Percentiles rank a stretch among this genome's conserved stretches.
Evolutionary conservation across 1,284 basidiomycete species (phyloP).

Genomic region (Caloboletus inedulis): DNA sequence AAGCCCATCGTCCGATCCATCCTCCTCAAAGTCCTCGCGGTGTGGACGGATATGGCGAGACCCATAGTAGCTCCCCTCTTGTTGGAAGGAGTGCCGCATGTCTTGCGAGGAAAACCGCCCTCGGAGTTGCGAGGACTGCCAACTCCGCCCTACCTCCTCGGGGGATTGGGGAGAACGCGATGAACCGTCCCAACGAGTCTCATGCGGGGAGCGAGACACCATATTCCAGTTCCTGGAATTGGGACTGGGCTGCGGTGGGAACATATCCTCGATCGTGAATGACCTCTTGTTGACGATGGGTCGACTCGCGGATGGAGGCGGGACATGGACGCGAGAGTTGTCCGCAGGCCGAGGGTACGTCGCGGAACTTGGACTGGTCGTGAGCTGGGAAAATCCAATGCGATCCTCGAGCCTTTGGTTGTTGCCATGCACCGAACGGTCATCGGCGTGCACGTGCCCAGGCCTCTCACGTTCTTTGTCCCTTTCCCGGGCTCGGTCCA

Average conservation of each 20-base stretch:
- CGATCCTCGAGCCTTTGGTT: conserved; percentile 19
- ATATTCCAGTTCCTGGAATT: conserved; percentile 22
- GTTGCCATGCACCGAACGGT: conserved; percentile 22
- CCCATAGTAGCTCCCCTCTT: conserved; percentile 15
- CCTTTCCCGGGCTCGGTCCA: conserved; percentile 25
- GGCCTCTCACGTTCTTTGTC: conserved; percentile 20
- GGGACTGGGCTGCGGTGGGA: conserved; percentile 22
- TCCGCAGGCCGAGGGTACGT: conserved; percentile 17
- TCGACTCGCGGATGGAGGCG: conserved; percentile 32
- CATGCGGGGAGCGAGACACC: conserved; percentile 26
- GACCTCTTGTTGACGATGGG: conserved; percentile 31
- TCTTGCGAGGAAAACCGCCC: conserved; percentile 30
- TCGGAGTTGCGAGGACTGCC: conserved; percentile 29
- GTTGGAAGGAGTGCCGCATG: conserved; percentile 27
- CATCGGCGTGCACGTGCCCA: conserved; percentile 18
- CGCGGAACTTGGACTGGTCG: conserved; percentile 12
- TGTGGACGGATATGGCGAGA: conserved; percentile 26
- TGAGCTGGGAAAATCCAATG: conserved; percentile 6
- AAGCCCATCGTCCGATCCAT: conserved; percentile 35
- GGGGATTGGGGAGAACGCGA: conserved; percentile 32
- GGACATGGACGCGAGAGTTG: conserved; percentile 19
- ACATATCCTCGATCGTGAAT: conserved; percentile 27
- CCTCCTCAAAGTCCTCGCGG: conserved; percentile 33
- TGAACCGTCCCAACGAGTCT: conserved; percentile 28
- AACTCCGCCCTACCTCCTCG: conserved; percentile 30